Evolutionary conservation across 331 rosid genomes (phyloP).

Genomic region (Malus hybrid): DNA sequence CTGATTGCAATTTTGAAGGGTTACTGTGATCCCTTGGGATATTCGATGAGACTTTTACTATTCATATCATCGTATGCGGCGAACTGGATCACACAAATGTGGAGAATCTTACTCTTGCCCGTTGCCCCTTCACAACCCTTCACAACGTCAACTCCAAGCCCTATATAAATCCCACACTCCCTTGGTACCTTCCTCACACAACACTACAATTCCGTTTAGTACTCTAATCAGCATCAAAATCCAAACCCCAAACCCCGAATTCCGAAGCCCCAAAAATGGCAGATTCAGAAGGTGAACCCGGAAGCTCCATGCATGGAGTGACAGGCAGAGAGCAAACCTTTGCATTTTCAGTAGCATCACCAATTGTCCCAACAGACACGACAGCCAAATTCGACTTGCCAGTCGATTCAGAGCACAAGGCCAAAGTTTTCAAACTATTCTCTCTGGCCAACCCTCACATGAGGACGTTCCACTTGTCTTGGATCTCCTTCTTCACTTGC

Average conservation of each 20-base stretch:
- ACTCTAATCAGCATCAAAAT: not conserved
- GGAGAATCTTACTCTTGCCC: slow-evolving; percentile 15
- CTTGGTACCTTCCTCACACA: not conserved
- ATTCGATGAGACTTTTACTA: slow-evolving; percentile 31
- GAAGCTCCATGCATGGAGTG: slow-evolving; percentile 95
- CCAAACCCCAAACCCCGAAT: not conserved
- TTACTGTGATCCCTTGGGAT: slow-evolving; percentile 52
- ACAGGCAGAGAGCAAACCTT: slow-evolving; percentile 71
- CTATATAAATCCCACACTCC: slow-evolving; percentile 28
- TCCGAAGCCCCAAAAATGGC: not conserved
- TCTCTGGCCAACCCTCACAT: slow-evolving; percentile 82
- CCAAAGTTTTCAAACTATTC: slow-evolving; percentile 62
- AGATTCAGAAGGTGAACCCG: slow-evolving; percentile 52
- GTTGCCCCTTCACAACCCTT: not conserved
- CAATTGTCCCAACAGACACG: slow-evolving; percentile 52
- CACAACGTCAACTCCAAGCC: slow-evolving; percentile 30
- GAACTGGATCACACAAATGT: slow-evolving; percentile 5
- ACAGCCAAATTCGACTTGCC: slow-evolving; percentile 64
- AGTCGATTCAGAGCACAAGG: slow-evolving; percentile 71
- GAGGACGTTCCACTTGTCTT: slow-evolving; percentile 90
- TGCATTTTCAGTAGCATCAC: slow-evolving; percentile 58
- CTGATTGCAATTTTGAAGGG: not conserved
- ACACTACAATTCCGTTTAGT: not conserved
- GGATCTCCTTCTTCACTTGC: slow-evolving; percentile 88
- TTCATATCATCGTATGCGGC: slow-evolving; percentile 42